These are phyloP conservation scores for Arxiozyma heterogenica DNA, from an alignment of 1,139 yeast genomes.

Conservation along the genomic window DNA sequence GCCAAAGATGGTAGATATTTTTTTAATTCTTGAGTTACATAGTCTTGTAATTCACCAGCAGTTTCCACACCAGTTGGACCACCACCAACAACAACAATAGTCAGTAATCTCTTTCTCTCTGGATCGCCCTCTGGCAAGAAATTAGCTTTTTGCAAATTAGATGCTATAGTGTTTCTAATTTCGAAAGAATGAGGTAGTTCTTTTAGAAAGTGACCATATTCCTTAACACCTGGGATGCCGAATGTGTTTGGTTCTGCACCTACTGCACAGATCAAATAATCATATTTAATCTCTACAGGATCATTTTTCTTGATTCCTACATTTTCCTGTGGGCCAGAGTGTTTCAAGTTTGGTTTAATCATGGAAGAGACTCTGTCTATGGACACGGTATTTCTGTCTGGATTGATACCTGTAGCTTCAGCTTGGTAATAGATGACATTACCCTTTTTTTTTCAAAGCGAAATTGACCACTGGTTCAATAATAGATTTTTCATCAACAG, in stretches of 20 bases:
- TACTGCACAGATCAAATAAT: constrained; percentile 70
- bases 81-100: constrained; percentile 81
- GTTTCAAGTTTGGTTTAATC: constrained; percentile 16
- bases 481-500: constrained; percentile 85
- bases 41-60: constrained; percentile 88
- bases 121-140: constrained; percentile 65
- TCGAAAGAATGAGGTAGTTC: constrained; percentile 76
- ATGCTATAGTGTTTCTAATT: constrained; percentile 68
- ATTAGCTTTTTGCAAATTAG: constrained; percentile 65
- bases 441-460: constrained; percentile 69
- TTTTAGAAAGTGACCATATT: constrained; percentile 73
- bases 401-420: constrained; percentile 79
- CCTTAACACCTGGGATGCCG: constrained; percentile 73
- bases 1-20: constrained; percentile 86
- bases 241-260: constrained; percentile 81
- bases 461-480: constrained; percentile 78
- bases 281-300: constrained; percentile 42
- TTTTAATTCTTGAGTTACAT: constrained; percentile 80
- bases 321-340: constrained; percentile 9
- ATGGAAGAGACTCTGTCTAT: constrained; percentile 36
- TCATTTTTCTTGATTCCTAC: constrained; percentile 31
- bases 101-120: constrained; percentile 64
- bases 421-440: constrained; percentile 88
- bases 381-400: constrained; percentile 55
- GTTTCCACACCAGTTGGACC: constrained; percentile 91